phyloP scores from a whole-genome alignment of 495 filamentous ascomycete species.

The Xanthoparmelia taractica region DNA sequence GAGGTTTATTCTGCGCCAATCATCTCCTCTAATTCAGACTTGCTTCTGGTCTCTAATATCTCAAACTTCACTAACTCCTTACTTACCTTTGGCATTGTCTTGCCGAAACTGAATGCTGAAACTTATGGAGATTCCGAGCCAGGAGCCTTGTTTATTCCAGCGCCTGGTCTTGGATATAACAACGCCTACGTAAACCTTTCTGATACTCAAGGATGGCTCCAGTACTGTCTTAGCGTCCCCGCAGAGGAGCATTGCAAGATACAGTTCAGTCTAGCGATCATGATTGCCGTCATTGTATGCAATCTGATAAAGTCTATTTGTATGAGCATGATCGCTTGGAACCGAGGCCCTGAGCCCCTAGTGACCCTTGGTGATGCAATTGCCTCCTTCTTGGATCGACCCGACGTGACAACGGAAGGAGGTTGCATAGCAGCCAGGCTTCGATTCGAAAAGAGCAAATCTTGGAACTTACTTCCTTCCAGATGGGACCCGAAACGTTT shows the following conservation, averaged over 20 bases:
- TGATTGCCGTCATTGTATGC: constrained; percentile 34
- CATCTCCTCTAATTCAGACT: too few relatives aligned
- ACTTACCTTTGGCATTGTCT: too few relatives aligned
- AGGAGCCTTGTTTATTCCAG: neutral
- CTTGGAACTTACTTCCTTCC: neutral
- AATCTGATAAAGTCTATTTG: constrained; percentile 33
- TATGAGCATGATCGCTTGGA: constrained; percentile 28
- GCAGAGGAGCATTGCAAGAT: constrained; percentile 33
- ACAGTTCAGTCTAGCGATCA: constrained; percentile 36
- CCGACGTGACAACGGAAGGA: constrained; percentile 1
- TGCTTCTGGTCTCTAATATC: too few relatives aligned
- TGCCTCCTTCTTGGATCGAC: constrained; percentile 14
- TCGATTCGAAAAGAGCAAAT: neutral
- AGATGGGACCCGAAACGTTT: neutral
- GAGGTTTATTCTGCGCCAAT: too few relatives aligned
- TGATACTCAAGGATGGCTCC: constrained; percentile 9
- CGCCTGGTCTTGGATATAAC: too few relatives aligned
- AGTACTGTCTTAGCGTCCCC: constrained; percentile 35
- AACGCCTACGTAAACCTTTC: too few relatives aligned
- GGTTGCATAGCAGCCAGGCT: constrained; percentile 14
- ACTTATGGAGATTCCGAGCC: neutral
- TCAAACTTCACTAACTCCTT: too few relatives aligned
- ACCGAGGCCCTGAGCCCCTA: constrained; percentile 14
- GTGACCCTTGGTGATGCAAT: constrained; percentile 24
- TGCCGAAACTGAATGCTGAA: neutral